Percentiles rank a stretch among this genome's conserved stretches.
phyloP scores from a whole-genome alignment of 2,329 filamentous ascomycete species.

The Cryphonectria japonica region DNA sequence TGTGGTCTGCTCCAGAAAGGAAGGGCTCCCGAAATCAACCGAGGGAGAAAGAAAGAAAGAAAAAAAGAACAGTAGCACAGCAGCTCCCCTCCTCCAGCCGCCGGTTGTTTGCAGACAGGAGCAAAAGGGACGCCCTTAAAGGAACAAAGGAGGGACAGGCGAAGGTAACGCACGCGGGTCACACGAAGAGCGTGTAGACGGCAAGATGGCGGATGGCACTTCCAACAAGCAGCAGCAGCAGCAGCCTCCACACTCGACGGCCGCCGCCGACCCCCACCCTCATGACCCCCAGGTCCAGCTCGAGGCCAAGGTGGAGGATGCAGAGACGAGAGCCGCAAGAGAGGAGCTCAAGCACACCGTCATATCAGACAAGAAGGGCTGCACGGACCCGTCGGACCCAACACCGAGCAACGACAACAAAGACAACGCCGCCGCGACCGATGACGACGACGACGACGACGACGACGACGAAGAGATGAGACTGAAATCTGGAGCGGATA shows the following conservation, averaged over 20 bases:
- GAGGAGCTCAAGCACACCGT: constrained; percentile 67
- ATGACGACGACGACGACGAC: constrained; percentile 34
- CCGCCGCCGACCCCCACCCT: constrained; percentile 37
- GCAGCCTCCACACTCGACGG: constrained; percentile 7
- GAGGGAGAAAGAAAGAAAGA: too few relatives aligned
- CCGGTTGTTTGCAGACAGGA: background rate
- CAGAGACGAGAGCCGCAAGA: constrained; percentile 65
- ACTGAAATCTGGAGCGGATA: constrained; percentile 32
- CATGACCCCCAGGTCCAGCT: constrained; percentile 36
- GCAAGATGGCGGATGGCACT: constrained; percentile 25
- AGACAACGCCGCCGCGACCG: constrained; percentile 34
- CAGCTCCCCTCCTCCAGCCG: constrained; percentile 2
- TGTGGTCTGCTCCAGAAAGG: background rate
- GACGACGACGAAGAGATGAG: constrained; percentile 33
- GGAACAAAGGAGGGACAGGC: background rate
- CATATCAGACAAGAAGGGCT: constrained; percentile 57
- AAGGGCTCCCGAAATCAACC: background rate
- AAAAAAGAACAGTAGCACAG: constrained; percentile 10
- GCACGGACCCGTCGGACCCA: constrained; percentile 35
- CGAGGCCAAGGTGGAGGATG: constrained; percentile 57
- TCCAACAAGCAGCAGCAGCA: constrained; percentile 6
- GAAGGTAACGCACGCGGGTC: background rate
- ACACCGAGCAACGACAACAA: constrained; percentile 30
- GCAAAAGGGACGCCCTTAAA: background rate
- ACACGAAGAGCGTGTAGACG: background rate